A percentile compares a stretch with the other conserved stretches of the same genome.
Evolutionary conservation across 1,139 yeast genomes (phyloP).

Genomic region (Meyerozyma carpophila): DNA sequence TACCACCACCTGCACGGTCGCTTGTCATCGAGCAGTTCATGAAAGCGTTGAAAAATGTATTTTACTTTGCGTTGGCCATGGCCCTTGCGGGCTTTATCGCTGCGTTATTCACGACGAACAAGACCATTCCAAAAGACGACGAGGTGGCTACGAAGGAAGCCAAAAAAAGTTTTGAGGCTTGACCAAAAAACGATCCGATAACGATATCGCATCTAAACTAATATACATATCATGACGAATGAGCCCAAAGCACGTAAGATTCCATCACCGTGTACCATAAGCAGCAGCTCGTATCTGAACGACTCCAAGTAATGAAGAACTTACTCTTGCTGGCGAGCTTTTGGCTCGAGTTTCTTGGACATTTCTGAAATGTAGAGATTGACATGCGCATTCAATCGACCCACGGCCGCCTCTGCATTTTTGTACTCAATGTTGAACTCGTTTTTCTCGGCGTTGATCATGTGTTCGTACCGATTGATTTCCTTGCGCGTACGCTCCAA

Average conservation of each 20-base stretch:
- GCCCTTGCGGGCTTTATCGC: conserved; percentile 24
- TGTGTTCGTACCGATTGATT: conserved; percentile 44
- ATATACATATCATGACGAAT: neutral
- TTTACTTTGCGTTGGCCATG: conserved; percentile 34
- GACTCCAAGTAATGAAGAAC: no score
- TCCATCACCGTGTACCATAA: no score
- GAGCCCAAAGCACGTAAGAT: neutral
- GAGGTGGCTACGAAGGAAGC: conserved; percentile 19
- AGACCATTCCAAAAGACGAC: conserved; percentile 29
- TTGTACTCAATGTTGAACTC: conserved; percentile 51
- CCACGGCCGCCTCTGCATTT: conserved; percentile 49
- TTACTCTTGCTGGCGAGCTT: neutral
- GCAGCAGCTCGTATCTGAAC: no score
- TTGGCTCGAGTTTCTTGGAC: conserved; percentile 28
- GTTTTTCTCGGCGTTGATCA: conserved; percentile 35
- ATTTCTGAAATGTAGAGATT: conserved; percentile 44
- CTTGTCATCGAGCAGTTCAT: conserved; percentile 26
- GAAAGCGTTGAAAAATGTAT: conserved; percentile 35
- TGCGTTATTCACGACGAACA: conserved; percentile 31
- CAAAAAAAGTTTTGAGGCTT: neutral
- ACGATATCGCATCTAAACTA: neutral
- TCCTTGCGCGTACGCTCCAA: conserved; percentile 42
- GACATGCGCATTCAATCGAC: conserved; percentile 50
- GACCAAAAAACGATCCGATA: neutral
- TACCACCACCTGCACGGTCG: conserved; percentile 19